These are phyloP conservation scores for Angomonas ambiguus DNA, from an alignment of 208 protist genomes.

Conservation along the genomic window DNA sequence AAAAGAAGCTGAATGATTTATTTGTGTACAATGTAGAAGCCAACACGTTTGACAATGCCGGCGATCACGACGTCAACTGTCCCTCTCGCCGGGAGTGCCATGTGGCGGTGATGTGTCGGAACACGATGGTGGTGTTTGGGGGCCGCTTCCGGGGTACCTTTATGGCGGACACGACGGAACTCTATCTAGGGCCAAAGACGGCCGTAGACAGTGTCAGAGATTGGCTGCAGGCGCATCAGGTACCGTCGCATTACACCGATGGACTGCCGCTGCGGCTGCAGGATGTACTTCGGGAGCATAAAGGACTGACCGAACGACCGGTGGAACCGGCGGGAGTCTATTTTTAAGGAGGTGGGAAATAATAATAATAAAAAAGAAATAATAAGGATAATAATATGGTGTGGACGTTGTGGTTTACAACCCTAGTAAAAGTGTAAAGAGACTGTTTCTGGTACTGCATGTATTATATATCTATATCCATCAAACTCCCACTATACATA, in stretches of 20 bases:
- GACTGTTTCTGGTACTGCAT: too few species aligned
- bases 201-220: constrained; percentile 46
- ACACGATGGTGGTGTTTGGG: constrained; percentile 88
- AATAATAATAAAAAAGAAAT: too few species aligned
- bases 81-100: constrained; percentile 83
- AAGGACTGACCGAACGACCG: too few species aligned
- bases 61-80: constrained; percentile 59
- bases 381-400: too few species aligned
- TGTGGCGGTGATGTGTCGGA: constrained; percentile 72
- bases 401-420: too few species aligned
- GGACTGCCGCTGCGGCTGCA: constrained; percentile 35
- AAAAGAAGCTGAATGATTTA: constrained; percentile 86
- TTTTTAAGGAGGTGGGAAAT: too few species aligned
- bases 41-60: constrained; percentile 52
- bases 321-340: too few species aligned
- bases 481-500: too few species aligned
- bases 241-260: constrained; percentile 18
- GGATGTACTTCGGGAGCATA: constrained; percentile 9
- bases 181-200: constrained; percentile 60
- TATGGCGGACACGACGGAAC: constrained; percentile 79
- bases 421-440: too few species aligned
- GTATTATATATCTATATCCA: too few species aligned
- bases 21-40: constrained; percentile 81
- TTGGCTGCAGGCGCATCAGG: constrained; percentile 45
- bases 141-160: constrained; percentile 83